These are phyloP conservation scores for Boletus sp. DNA, from an alignment of 768 basidiomycete genomes.

Conservation along the genomic window DNA sequence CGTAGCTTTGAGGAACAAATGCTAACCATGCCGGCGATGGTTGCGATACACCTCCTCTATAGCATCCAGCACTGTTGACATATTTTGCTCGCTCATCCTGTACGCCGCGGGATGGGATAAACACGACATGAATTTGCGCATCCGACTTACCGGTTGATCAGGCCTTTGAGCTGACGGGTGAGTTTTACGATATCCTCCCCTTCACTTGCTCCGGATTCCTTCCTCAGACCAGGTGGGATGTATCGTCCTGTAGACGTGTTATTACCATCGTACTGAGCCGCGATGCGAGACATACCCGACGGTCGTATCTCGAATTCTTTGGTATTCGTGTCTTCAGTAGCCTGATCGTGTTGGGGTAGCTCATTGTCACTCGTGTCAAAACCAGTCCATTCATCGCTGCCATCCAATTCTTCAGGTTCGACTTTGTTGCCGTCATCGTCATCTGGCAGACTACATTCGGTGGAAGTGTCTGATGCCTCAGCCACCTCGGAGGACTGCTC, in stretches of 20 bases:
- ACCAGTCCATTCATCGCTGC: slow-evolving; percentile 38
- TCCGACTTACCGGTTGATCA: slow-evolving; percentile 70
- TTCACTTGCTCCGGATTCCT: slow-evolving; percentile 38
- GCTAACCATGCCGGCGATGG: slow-evolving; percentile 71
- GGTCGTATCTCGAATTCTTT: slow-evolving; percentile 3
- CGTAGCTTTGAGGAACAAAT: background rate
- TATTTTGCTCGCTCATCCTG: slow-evolving; percentile 90
- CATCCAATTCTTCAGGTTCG: slow-evolving; percentile 25
- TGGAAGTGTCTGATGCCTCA: background rate
- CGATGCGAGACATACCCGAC: slow-evolving; percentile 11
- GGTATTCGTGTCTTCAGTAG: background rate
- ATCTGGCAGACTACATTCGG: background rate
- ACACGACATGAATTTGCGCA: background rate
- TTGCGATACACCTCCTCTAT: slow-evolving; percentile 77
- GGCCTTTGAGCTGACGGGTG: slow-evolving; percentile 74
- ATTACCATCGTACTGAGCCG: background rate
- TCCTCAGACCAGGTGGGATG: slow-evolving; percentile 78
- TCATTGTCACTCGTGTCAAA: slow-evolving; percentile 22
- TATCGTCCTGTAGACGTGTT: slow-evolving; percentile 46
- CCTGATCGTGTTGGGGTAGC: background rate
- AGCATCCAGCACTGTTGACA: slow-evolving; percentile 65
- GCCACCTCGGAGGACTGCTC: background rate
- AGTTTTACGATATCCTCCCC: slow-evolving; percentile 52
- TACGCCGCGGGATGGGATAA: background rate
- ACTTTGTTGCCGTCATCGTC: background rate